Evolutionary conservation across 495 filamentous ascomycete species (phyloP), one percentile per base, ranked within the genome.

Genomic region (Xylaria bambusicola): DNA sequence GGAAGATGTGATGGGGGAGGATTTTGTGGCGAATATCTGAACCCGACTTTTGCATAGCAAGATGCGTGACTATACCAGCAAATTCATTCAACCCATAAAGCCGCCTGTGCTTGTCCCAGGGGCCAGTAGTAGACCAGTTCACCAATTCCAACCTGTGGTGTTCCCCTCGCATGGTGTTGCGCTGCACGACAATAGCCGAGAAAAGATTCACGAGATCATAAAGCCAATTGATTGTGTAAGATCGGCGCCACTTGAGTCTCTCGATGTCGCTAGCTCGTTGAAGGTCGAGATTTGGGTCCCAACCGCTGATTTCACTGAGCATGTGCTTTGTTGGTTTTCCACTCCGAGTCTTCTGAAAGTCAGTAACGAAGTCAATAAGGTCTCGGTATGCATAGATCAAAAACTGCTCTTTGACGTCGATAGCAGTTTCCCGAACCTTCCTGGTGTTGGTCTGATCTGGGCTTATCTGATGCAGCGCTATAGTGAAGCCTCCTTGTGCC

Each of bases 161-260:
- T 62, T 76, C 65, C 7, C 70, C 68, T 45, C 64, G 63, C 60
- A 62, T 51, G 20, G 58, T 73, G 40, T 70, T 77, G 36, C 69
- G 67, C 57, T 78, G 70, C 13, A 77, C 69, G 41, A 78, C 73
- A 47, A 74, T 62, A 10, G 60, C 67, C 18, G 76, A 77, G 41
- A 69, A 76, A 20, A 77, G 31, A 31, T 77, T 78, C 54, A 79
- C 74, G 21, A 81, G 68, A 48, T 81, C 77, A 58, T 80, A 81
- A 1, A 82, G 74, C 77, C 75, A 78, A 66, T 79, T 80, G 62
- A 82, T 77, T 40, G 73, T 76, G 50, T 80, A 82, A 1, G 63
- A 53, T 6, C 76, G 72, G 15, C 79, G 75, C 78, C 79, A 80
- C 24, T 69, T 63, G 21, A 72, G 29, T n/a, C 75, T 63, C 35